A percentile compares a stretch with the other conserved stretches of the same genome.
These are phyloP conservation scores for Vigna reflexopilosa DNA, from an alignment of 306 rosid genomes.

Conservation along the genomic window DNA sequence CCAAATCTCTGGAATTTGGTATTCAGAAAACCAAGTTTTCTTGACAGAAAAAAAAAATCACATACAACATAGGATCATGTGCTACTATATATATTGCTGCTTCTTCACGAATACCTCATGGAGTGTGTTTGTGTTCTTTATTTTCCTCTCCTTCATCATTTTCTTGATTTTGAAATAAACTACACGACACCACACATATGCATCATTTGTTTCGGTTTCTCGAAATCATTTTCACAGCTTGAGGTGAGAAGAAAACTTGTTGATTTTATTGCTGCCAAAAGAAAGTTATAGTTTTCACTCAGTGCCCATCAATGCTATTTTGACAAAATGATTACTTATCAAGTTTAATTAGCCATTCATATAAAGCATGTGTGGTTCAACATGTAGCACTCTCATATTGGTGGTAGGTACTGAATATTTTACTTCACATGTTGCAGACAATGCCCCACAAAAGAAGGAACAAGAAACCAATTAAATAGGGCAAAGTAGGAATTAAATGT, in stretches of 20 bases:
- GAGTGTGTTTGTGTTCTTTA: neutral
- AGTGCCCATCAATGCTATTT: slow-evolving; percentile 24
- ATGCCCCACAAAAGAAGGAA: slow-evolving; percentile 37
- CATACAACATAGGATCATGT: neutral
- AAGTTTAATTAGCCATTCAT: slow-evolving; percentile 27
- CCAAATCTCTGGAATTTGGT: neutral
- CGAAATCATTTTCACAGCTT: slow-evolving; percentile 11
- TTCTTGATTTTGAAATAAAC: neutral
- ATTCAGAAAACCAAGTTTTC: neutral
- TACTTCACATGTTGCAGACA: slow-evolving; percentile 41
- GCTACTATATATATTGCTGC: neutral
- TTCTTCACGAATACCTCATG: neutral
- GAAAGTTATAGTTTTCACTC: neutral
- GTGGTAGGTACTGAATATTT: slow-evolving; percentile 57
- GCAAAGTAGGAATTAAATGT: neutral
- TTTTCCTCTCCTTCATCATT: too few species aligned
- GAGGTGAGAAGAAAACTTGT: slow-evolving; percentile 1
- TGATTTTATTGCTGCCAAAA: neutral
- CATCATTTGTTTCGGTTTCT: neutral
- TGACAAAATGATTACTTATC: slow-evolving; percentile 21
- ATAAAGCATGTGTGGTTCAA: slow-evolving; percentile 22
- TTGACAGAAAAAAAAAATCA: neutral
- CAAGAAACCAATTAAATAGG: slow-evolving; percentile 7
- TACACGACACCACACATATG: neutral
- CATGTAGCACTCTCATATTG: slow-evolving; percentile 44